phyloP scores from a whole-genome alignment of 2,329 filamentous ascomycete species.

The Hirsutella rhossiliensis region DNA sequence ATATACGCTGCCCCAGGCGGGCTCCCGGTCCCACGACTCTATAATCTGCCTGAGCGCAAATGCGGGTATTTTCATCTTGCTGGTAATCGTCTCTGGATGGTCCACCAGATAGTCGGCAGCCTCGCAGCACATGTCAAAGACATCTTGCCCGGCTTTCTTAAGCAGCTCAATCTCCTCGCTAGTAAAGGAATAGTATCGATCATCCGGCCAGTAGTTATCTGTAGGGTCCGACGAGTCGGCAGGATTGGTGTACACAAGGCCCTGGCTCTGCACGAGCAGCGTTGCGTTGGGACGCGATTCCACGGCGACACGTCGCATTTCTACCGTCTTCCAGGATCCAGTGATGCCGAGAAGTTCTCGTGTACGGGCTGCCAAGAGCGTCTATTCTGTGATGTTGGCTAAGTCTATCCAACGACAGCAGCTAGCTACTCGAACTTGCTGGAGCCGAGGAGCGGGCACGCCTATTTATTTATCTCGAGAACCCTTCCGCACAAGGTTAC shows the following conservation, averaged over 20 bases:
- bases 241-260: background rate
- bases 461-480: no score
- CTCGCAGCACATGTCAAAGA: slow-evolving; percentile 4
- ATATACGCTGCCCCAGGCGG: slow-evolving; percentile 2
- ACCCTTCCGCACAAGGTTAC: no score
- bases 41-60: background rate
- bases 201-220: slow-evolving; percentile 2
- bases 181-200: slow-evolving; percentile 4
- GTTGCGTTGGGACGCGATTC: background rate
- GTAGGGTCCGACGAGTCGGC: background rate
- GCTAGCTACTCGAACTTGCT: no score
- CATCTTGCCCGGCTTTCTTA: slow-evolving; percentile 1
- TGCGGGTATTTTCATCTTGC: slow-evolving; percentile 1
- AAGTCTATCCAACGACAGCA: no score
- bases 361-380: background rate
- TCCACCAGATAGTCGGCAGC: slow-evolving; percentile 2
- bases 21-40: slow-evolving; percentile 1
- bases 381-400: background rate
- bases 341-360: background rate
- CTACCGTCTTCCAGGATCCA: background rate
- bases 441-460: no score
- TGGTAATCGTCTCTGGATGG: background rate
- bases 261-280: slow-evolving; percentile 1
- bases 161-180: background rate
- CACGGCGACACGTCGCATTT: background rate